These are phyloP conservation scores for Eucalyptus cladocalyx DNA, from an alignment of 345 rosid species.

Conservation along the genomic window DNA sequence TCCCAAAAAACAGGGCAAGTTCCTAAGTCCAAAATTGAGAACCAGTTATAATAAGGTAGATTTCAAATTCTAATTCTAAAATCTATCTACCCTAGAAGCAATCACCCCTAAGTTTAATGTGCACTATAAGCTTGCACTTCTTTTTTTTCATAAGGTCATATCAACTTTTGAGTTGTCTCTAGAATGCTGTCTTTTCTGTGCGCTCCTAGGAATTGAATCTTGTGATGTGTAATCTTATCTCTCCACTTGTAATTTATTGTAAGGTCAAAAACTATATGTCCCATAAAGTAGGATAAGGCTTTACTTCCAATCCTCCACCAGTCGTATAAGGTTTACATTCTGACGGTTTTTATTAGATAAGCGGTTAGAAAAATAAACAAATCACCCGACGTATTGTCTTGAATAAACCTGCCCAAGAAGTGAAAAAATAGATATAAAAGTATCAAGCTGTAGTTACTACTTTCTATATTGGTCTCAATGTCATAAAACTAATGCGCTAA, in stretches of 20 bases:
- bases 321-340: too few species aligned
- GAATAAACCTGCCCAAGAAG: not conserved
- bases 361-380: not conserved
- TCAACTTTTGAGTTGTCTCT: not conserved
- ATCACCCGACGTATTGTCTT: not conserved
- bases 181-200: not conserved
- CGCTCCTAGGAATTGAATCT: not conserved
- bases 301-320: too few species aligned
- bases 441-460: too few species aligned
- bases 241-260: not conserved
- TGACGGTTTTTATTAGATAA: not conserved
- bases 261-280: not conserved
- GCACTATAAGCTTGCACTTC: not conserved
- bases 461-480: too few species aligned
- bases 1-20: rapidly evolving
- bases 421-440: too few species aligned
- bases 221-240: not conserved
- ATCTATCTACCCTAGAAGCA: too few species aligned
- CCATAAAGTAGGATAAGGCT: too few species aligned
- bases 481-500: too few species aligned
- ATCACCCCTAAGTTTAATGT: too few species aligned
- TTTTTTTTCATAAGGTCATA: not conserved
- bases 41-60: rapidly evolving
- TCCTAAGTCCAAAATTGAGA: too few species aligned
- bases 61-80: too few species aligned